These are phyloP conservation scores for Aristolochia contorta DNA, from an alignment of 164 flowering plant genomes.

Conservation along the genomic window DNA sequence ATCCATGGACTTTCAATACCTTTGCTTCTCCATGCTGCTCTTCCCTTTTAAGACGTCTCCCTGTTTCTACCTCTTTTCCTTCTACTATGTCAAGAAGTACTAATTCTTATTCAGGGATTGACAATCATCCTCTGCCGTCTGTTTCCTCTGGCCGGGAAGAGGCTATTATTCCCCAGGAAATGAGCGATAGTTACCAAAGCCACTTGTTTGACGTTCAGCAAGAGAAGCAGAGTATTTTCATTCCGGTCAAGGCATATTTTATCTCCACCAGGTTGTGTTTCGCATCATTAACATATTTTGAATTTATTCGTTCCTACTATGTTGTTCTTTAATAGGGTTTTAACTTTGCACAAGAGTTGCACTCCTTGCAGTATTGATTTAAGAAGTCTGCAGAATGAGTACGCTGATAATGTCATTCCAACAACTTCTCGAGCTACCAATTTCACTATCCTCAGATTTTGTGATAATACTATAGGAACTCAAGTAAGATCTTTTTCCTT, in stretches of 20 bases:
- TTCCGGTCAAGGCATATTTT: constrained; percentile 10
- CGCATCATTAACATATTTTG: neutral
- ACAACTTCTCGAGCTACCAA: constrained; percentile 64
- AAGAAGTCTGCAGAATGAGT: constrained; percentile 59
- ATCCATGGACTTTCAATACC: too few species aligned
- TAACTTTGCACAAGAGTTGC: neutral
- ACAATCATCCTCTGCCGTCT: too few species aligned
- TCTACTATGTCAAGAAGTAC: too few species aligned
- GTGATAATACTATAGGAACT: neutral
- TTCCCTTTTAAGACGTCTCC: too few species aligned
- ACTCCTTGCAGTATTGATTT: constrained; percentile 56
- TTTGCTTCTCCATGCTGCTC: too few species aligned
- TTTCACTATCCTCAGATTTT: constrained; percentile 33
- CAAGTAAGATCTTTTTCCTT: neutral
- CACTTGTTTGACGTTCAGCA: neutral
- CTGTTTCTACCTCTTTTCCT: too few species aligned
- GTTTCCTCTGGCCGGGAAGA: too few species aligned
- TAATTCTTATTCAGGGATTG: too few species aligned
- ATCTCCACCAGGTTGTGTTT: constrained; percentile 6
- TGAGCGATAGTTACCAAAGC: too few species aligned
- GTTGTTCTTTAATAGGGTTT: neutral
- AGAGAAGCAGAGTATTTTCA: constrained; percentile 1
- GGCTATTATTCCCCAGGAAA: too few species aligned
- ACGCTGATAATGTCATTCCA: constrained; percentile 58
- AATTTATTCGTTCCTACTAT: neutral